Evolutionary conservation across 2,329 filamentous ascomycete genomes (phyloP).

Genomic region (Epichloe gansuensis): DNA sequence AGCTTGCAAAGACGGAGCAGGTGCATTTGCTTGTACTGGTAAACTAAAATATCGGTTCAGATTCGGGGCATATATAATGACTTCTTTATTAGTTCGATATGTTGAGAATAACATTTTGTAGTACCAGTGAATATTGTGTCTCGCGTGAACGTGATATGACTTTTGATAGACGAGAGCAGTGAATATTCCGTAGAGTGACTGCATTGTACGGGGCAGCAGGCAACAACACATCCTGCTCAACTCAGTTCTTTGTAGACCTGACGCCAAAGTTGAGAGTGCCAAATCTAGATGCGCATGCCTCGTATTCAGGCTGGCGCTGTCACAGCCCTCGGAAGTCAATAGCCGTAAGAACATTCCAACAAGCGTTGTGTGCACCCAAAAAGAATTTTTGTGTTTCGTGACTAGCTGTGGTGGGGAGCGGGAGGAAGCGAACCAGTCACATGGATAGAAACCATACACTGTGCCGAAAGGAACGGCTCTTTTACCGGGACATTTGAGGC

Average conservation of each 20-base stretch:
- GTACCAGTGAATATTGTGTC: not conserved
- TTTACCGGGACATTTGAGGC: no score
- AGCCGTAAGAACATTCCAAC: no score
- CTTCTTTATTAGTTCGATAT: constrained; percentile 1
- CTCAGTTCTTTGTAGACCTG: no score
- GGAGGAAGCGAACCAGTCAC: constrained; percentile 4
- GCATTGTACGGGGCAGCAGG: no score
- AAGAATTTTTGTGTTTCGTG: not conserved
- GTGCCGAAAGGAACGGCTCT: not conserved
- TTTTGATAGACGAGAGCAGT: not conserved
- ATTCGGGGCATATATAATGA: constrained; percentile 4
- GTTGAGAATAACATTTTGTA: not conserved
- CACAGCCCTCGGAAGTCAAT: not conserved
- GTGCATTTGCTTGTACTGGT: constrained; percentile 22
- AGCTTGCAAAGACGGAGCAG: constrained; percentile 17
- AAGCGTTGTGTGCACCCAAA: not conserved
- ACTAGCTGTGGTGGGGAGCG: not conserved
- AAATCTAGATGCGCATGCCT: no score
- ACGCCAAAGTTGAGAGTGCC: no score
- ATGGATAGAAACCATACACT: not conserved
- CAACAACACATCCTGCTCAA: no score
- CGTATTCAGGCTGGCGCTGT: no score
- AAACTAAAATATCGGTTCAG: constrained; percentile 10
- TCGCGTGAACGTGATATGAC: not conserved
- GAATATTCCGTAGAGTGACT: not conserved